Base-by-base conservation (phyloP, 345 rosid species). In the Boechera retrofracta region DNA sequence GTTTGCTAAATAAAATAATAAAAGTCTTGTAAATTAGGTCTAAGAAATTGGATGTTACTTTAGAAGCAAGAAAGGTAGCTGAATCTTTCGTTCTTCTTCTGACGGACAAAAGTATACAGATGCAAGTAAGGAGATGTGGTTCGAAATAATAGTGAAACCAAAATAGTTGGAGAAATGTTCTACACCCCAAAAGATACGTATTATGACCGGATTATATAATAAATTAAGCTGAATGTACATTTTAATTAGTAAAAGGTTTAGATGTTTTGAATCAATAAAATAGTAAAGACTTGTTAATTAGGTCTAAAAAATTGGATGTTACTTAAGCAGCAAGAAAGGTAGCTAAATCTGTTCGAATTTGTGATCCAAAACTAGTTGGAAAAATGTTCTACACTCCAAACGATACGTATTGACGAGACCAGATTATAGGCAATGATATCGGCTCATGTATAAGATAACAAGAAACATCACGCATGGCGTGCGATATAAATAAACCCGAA, bases 1-100 rank as follows among this genome's bases (percentile, higher is more conserved):
- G 5, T 21, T 59, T 32, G 64, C 12, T 33, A 9, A 36, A 48
- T 4, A 33, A 35, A 33, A 18, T 2, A 2, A 55, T 10, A 53
- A 18, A 10, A 41, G 29, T 10, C 18, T 47, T 71, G 33, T 24
- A 47, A 33, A 28, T 33, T 49, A 60, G 68, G 68, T 16, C 41
- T 49, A 36, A 29, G n/a, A 26, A 36, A 61, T 28, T 28, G 60
- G 51, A 60, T 72, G 39, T 26, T 72, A 26, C 59, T 49, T 48
- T 16, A 15, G 49, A 36, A 35, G 38, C 76, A 61, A 61, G 60
- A 61, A 28, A 36, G 8, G 9, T 9, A 9, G 56, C n/a, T 65
- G 42, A 29, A 41, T 24, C 21, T 38, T 18, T 54, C 0, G 24
- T 53, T 56, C 62, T 57, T 15, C 62, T 57, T 57, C 24, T 1